Evolutionary conservation across 768 basidiomycete genomes (phyloP).

Genomic region (Tylopilus rubrobrunneus): DNA sequence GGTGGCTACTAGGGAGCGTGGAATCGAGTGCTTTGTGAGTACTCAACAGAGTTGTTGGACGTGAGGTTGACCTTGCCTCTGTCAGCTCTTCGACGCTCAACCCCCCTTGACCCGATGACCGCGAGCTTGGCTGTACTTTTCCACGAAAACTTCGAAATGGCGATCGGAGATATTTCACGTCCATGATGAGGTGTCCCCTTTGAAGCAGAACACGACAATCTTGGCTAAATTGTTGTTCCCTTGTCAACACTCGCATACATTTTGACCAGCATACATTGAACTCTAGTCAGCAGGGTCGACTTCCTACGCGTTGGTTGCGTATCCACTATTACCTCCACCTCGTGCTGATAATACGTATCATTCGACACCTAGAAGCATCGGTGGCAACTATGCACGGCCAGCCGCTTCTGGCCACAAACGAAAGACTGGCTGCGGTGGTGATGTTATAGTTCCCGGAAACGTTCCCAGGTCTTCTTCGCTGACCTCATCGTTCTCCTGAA

Average conservation of each 20-base stretch:
- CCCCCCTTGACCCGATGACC: background rate
- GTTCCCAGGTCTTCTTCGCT: conserved; percentile 3
- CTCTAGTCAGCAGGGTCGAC: conserved; percentile 3
- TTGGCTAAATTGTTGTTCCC: conserved; percentile 14
- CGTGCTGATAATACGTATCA: background rate
- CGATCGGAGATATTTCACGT: background rate
- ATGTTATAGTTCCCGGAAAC: conserved; percentile 2
- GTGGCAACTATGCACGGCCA: background rate
- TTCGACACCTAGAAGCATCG: background rate
- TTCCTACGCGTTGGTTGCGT: background rate
- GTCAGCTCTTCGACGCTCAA: background rate
- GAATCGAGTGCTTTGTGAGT: no score
- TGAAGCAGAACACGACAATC: background rate
- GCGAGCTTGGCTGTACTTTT: background rate
- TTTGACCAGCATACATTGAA: background rate
- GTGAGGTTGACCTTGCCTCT: no score
- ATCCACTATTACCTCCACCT: background rate
- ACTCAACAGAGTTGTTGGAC: no score
- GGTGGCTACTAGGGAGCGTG: no score
- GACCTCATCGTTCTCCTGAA: conserved; percentile 26
- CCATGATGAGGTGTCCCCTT: background rate
- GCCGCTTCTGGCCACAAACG: background rate
- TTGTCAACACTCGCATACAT: conserved; percentile 7
- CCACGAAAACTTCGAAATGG: background rate
- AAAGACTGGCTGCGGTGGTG: background rate